Base-by-base conservation (phyloP, 306 rosid genomes). In the Neltuma alba region DNA sequence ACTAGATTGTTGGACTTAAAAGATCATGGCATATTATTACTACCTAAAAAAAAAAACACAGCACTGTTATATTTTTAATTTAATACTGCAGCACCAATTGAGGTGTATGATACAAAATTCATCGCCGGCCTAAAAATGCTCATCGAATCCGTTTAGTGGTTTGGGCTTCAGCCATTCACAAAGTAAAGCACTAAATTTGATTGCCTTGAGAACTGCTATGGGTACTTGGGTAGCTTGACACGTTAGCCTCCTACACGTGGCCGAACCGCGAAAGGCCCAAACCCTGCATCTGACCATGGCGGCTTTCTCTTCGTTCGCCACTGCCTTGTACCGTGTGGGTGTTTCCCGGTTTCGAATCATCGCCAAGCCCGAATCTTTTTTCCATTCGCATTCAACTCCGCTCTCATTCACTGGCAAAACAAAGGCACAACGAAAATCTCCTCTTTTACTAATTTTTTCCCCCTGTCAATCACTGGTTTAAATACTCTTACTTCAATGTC, bases 271-370 rank as follows among this genome's bases (percentile, higher is more conserved):
- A 11, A 9, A n/a, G 48, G 72, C 72, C 72, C 72, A 66, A 9
- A 38, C 0, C 10, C 50, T 13, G 18, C 40, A 62, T 87, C 77
- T 12, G 6, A n/a, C 21, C 16, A 91, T 89, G 97, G 86, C 89
- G 61, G 6, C 74, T 25, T 50, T 58, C 20, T 60, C 86, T 76
- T 85, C 87, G 16, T 57, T 86, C 75, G 62, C 82, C 14, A 33
- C 89, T 70, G 27, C 84, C n/a, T 57, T 87, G 38, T 78, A 79
- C 14, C 83, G 87, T 37, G 62, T 16, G 36, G 21, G 23, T 62
- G 23, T 88, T 67, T 82, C 87, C 74, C 85, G 81, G 27, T 57
- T 85, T 47, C 90, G 91, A 7, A 76, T 89, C 74, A 37, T 76
- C 76, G 14, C 84, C 15, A 69, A 88, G 9, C 62, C 87, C 31